Conservation (phyloP, 2,329 filamentous ascomycete genomes). For the Teratosphaeria viscida region DNA sequence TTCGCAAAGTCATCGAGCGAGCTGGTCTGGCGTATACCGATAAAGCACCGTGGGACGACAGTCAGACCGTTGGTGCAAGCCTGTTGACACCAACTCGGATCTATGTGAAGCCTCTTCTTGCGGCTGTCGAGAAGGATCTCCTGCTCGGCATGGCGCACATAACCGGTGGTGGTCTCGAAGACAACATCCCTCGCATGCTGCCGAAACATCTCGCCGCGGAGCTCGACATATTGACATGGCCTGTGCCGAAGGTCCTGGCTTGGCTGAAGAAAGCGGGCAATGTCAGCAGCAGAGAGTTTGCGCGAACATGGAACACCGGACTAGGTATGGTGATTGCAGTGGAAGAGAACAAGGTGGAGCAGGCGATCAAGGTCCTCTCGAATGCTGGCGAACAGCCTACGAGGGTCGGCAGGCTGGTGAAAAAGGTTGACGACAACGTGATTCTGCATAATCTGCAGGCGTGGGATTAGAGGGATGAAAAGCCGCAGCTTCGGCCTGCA, state of each 20-base stretch:
- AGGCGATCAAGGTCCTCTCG: constrained; percentile 51
- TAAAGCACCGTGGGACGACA: constrained; percentile 63
- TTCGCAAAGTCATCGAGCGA: constrained; percentile 76
- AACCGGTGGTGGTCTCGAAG: constrained; percentile 82
- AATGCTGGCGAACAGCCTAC: constrained; percentile 66
- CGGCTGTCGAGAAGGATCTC: constrained; percentile 48
- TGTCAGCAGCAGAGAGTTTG: constrained; percentile 70
- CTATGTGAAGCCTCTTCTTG: constrained; percentile 66
- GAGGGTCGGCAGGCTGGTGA: constrained; percentile 60
- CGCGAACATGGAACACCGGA: constrained; percentile 86
- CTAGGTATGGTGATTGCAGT: constrained; percentile 91
- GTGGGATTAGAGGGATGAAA: constrained; percentile 9
- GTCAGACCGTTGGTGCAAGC: constrained; percentile 56
- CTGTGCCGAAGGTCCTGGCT: constrained; percentile 65
- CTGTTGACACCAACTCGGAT: constrained; percentile 86
- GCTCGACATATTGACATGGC: constrained; percentile 68
- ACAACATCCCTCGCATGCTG: constrained; percentile 93
- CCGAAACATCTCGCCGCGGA: constrained; percentile 67
- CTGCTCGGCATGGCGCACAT: constrained; percentile 95
- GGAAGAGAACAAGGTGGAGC: constrained; percentile 50
- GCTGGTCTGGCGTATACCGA: constrained; percentile 62
- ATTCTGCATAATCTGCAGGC: constrained; percentile 49
- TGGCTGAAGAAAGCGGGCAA: constrained; percentile 73
- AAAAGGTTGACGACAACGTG: constrained; percentile 44
- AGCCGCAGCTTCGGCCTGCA: no score